A percentile compares a stretch with the other conserved stretches of the same genome.
Conservation (phyloP, 2,329 filamentous ascomycete genomes). For the Fusarium longipes region DNA sequence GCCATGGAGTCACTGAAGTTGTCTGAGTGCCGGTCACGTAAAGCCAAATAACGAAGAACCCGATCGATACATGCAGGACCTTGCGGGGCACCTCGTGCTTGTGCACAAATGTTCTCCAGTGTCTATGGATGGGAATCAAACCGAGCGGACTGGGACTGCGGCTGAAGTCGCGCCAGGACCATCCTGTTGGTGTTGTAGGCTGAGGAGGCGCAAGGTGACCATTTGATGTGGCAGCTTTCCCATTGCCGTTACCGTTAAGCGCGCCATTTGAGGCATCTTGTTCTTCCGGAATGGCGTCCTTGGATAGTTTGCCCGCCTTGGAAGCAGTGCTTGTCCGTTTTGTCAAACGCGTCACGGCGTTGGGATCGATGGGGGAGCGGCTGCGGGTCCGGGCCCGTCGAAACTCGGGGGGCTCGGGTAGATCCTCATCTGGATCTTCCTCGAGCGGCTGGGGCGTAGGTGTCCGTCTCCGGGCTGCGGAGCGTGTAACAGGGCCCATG, state of each 20-base stretch:
- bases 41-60: constrained; percentile 89
- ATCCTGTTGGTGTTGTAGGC: constrained; percentile 67
- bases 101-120: constrained; percentile 93
- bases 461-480: constrained; percentile 69
- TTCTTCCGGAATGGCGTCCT: constrained; percentile 37
- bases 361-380: constrained; percentile 71
- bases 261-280: constrained; percentile 48
- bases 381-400: constrained; percentile 76
- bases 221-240: constrained; percentile 57
- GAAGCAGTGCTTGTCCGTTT: constrained; percentile 56
- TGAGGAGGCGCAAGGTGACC: constrained; percentile 78
- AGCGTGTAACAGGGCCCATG: constrained; percentile 80
- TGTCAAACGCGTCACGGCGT: constrained; percentile 65
- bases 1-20: constrained; percentile 80
- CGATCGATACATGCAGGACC: constrained; percentile 92
- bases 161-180: constrained; percentile 88
- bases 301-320: constrained; percentile 45
- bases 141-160: constrained; percentile 92
- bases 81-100: constrained; percentile 98
- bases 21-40: constrained; percentile 85
- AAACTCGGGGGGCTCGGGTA: constrained; percentile 58
- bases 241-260: constrained; percentile 51
- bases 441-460: constrained; percentile 69
- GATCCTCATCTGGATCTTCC: constrained; percentile 66
- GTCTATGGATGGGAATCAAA: constrained; percentile 92